A percentile compares a stretch with the other conserved stretches of the same genome.
Conservation (phyloP, 257 asterid genomes). For the Solanum lycopersicoides region DNA sequence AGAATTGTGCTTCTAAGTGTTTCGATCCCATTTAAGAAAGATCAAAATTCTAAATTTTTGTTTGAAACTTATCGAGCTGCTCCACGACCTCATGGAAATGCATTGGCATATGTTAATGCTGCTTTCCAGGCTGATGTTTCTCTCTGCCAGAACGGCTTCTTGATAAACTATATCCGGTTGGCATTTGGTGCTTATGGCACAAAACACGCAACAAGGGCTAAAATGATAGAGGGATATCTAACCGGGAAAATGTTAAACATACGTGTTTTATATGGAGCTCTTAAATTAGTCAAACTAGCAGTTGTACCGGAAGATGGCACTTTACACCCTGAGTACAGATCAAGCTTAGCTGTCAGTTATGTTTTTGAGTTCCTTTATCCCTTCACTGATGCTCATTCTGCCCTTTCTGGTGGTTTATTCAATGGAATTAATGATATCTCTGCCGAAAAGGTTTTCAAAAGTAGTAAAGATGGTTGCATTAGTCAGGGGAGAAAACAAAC, state of each 20-base stretch:
- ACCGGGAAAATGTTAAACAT: conserved; percentile 20
- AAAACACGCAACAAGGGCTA: conserved; percentile 37
- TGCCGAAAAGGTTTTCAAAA: not conserved
- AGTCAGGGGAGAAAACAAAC: conserved; percentile 3
- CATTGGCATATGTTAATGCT: conserved; percentile 58
- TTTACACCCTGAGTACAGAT: conserved; percentile 40
- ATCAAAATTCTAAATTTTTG: conserved; percentile 15
- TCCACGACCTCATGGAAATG: conserved; percentile 63
- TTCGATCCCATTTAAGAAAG: conserved; percentile 32
- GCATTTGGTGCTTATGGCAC: conserved; percentile 63
- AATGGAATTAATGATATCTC: conserved; percentile 3
- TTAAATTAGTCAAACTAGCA: conserved; percentile 34
- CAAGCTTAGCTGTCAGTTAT: conserved; percentile 49
- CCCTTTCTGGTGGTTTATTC: not conserved
- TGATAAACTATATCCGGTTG: conserved; percentile 20
- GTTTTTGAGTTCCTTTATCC: conserved; percentile 48
- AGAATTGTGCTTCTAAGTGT: conserved; percentile 39
- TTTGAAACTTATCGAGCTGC: conserved; percentile 60
- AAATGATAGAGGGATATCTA: conserved; percentile 39
- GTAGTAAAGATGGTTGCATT: not conserved
- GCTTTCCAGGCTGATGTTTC: conserved; percentile 55
- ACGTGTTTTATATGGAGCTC: conserved; percentile 29
- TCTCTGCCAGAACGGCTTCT: conserved; percentile 11
- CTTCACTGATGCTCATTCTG: conserved; percentile 3
- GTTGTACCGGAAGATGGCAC: conserved; percentile 48